Base-by-base conservation (phyloP, 805 yeast species). In the Candida multigemmis region DNA sequence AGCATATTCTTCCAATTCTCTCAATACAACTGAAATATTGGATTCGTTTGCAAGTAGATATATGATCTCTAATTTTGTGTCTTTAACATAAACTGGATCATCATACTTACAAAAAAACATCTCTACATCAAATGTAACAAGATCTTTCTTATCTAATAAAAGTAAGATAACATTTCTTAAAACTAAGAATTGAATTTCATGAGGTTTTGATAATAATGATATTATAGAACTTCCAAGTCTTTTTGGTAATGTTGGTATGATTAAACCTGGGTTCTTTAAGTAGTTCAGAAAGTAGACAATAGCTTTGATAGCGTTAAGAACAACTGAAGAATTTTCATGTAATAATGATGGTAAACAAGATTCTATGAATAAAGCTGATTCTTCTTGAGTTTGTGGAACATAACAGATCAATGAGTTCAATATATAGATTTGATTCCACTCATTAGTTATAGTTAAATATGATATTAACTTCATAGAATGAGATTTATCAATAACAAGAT, bases 41-140 rank as follows among this genome's bases (percentile, higher is more conserved):
- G 49, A 37, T 28, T 72, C 75, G 42, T 74, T 68, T 1, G 96
- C 93, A 24, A 89, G 57, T 19, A 84, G 58, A 40, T 81, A 83
- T 13, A 89, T 74, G 32, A 91, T 79, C 46, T 89, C 96, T 23
- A 89, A 59, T 44, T 89, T 89, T 4, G 96, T 82, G 41, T 85
- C 89, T 48, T 86, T 84, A 45, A 89, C 75, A 48, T 83, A 89
- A 13, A 82, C 73, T 1, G 94, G 91, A 48, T 87, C 96, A 47
- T 81, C 79, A 41, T 72, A 82, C 33, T 74, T 75, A 53, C 91
- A 78, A 52, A 84, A 86, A 46, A 87, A 84, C 55, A 74, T 71
- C 28, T 74, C 71, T n/a, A 83, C 84, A 35, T 82, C 91, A 28
- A 81, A 59, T 14, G 61, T 52, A 21, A 75, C 52, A 30, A 85